Base-by-base conservation (phyloP, 345 rosid species). In the Eucalyptus albens region DNA sequence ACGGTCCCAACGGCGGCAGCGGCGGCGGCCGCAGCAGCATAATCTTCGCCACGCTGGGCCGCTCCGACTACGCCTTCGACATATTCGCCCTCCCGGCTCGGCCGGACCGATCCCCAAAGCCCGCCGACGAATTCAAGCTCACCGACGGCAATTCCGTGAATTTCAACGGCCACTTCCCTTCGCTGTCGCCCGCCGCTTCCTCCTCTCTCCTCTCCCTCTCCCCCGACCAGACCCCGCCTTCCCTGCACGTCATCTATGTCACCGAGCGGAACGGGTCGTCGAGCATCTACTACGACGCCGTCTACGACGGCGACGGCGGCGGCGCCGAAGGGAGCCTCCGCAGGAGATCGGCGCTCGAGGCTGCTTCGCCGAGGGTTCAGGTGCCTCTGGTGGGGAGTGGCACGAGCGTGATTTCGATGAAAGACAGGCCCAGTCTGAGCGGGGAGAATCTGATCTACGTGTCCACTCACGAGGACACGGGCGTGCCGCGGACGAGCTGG, bases 81-180 rank as follows among this genome's bases (percentile, higher is more conserved):
- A 93, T 97, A 86, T 97, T 85, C 87, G 27, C 96, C 29, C 94
- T 97, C 85, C 95, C 98, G 3, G 31, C 93, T 24, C 85, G 15
- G 11, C 62, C 47, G 15, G 13, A 21, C 47, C 85, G 9, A 21
- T 89, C 93, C 2, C 93, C 96, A 10, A 55, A 92, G 21, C 87
- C 67, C 19, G 33, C 93, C 86, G 9, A 85, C 19, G 98, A 97
- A 91, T 45, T 94, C 86, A 94, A 86, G 19, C 81, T 97, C 93
- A 96, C 98, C 89, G 98, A 97, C 83, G 97, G 98, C 16, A 77
- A 90, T 47, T 94, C 97, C 1, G 93, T 97, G 15, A 97, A 97
- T 50, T 97, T 95, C 93, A 97, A 97, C 92, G 99, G 99, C 21
- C 93, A 95, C 88, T 97, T 96, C 89, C 97, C 98, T 11, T 91